Conservation (phyloP, 2,329 filamentous ascomycete genomes). For the Orbilia ellipsospora region DNA sequence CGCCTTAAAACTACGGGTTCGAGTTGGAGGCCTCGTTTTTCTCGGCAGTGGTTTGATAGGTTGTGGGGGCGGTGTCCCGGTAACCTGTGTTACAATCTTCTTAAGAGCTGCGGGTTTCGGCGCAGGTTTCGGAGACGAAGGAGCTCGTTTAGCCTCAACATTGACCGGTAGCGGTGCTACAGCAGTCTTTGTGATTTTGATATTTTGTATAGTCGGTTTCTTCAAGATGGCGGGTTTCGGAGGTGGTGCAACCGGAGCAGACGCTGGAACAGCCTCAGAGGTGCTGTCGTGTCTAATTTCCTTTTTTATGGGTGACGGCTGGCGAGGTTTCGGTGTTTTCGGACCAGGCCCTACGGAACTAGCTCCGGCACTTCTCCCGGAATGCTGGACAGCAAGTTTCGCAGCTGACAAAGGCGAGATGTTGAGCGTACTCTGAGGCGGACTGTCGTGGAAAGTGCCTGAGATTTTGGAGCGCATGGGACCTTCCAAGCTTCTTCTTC, state of each 20-base stretch:
- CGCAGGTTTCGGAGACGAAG: conserved; percentile 26
- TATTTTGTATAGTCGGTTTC: conserved; percentile 43
- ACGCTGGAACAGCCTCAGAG: neutral
- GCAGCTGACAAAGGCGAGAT: conserved; percentile 49
- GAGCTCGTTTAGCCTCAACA: neutral
- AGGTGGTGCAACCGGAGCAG: conserved; percentile 28
- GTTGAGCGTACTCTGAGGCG: conserved; percentile 43
- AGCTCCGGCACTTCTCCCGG: conserved; percentile 40
- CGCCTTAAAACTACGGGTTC: conserved; percentile 7
- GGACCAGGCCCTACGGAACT: conserved; percentile 18
- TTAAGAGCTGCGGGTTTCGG: conserved; percentile 33
- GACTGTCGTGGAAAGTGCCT: conserved; percentile 41
- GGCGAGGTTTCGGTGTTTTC: conserved; percentile 35
- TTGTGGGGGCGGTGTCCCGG: conserved; percentile 50
- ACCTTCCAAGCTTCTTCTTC: conserved; percentile 37
- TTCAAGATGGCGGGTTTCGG: conserved; percentile 44
- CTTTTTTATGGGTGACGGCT: conserved; percentile 47
- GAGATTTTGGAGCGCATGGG: conserved; percentile 46
- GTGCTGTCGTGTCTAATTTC: conserved; percentile 40
- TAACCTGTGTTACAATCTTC: conserved; percentile 27
- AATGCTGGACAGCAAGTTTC: conserved; percentile 53
- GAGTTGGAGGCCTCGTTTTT: conserved; percentile 23
- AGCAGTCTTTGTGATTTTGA: conserved; percentile 27
- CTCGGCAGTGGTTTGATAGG: conserved; percentile 45
- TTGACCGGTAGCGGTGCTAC: neutral